These are phyloP conservation scores for Solanum chmielewskii DNA, from an alignment of 257 asterid species.

Conservation along the genomic window DNA sequence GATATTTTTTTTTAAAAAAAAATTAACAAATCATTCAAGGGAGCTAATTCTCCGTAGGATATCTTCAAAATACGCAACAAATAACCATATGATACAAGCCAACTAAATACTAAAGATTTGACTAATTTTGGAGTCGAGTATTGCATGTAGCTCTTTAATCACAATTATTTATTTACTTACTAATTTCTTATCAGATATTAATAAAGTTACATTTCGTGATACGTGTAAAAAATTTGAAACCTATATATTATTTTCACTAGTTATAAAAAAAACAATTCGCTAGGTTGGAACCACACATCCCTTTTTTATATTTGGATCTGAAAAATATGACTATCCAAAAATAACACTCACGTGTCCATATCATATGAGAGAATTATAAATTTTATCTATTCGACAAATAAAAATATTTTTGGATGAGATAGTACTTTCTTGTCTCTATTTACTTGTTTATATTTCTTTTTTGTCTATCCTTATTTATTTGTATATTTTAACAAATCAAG, in stretches of 20 bases:
- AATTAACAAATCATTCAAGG: too few relatives aligned
- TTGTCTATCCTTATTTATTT: too few relatives aligned
- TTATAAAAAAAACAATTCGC: too few relatives aligned
- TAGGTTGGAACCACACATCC: background rate
- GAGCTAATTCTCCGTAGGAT: too few relatives aligned
- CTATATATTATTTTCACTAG: too few relatives aligned
- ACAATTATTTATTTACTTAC: background rate
- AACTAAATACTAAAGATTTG: too few relatives aligned
- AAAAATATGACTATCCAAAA: background rate
- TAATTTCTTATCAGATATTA: background rate
- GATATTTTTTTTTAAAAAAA: accelerated
- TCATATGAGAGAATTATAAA: background rate
- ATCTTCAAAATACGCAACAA: too few relatives aligned
- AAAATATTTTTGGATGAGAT: background rate
- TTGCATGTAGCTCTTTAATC: too few relatives aligned
- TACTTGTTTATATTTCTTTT: too few relatives aligned
- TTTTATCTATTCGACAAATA: background rate
- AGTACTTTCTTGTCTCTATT: background rate
- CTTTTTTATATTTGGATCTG: background rate
- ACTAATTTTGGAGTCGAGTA: background rate
- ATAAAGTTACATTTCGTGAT: background rate
- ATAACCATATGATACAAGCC: too few relatives aligned
- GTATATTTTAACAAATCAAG: too few relatives aligned
- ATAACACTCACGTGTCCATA: background rate
- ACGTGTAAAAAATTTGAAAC: background rate